Base-by-base conservation (phyloP, 805 yeast species). In the Lachancea sp. region DNA sequence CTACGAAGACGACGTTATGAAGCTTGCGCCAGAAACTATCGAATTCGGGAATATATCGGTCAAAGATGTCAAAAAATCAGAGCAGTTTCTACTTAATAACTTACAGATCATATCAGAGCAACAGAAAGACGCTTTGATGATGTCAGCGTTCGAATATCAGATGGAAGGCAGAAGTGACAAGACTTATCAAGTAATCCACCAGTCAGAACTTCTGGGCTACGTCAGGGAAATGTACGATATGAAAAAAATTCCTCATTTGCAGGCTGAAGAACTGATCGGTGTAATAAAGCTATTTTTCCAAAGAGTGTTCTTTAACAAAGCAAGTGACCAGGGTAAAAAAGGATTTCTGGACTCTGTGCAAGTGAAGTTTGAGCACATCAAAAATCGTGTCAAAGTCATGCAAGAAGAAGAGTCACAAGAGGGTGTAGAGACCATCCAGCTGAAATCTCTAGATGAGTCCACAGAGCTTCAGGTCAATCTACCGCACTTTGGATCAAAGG, bases 51-150 rank as follows among this genome's bases (percentile, higher is more conserved):
- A 74, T 37, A 73, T 90, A 20, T 67, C 79, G 1, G 51, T 63
- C 2, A 66, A 68, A 16, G 72, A 82, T 38, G 69, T 78, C 36
- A 57, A 65, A n/a, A 67, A 44, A 71, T 82, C 54, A 74, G 79
- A 50, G 67, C 66, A 41, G 80, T 69, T 63, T 67, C 85, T 53
- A 52, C 68, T 72, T 37, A 61, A 59, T 61, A 86, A 82, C 63
- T 78, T 85, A 33, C 71, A 75, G 47, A 85, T 93, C 46, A 78
- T 90, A 41, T 78, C 79, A 3, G 88, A 83, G 52, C 81, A 81
- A 49, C 97, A 93, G 61, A 88, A 90, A 59, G 98, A 93, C 63
- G 87, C 95, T 0, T 76, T 93, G 48, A 72, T 90, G 60, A 90
- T 91, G 96, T 82, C 82, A 17, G 95, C 97, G 0, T 93, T 93